A percentile compares a stretch with the other conserved stretches of the same genome.
phyloP scores from a whole-genome alignment of 1,284 basidiomycete species.

The Cryptococcus depauperatus region DNA sequence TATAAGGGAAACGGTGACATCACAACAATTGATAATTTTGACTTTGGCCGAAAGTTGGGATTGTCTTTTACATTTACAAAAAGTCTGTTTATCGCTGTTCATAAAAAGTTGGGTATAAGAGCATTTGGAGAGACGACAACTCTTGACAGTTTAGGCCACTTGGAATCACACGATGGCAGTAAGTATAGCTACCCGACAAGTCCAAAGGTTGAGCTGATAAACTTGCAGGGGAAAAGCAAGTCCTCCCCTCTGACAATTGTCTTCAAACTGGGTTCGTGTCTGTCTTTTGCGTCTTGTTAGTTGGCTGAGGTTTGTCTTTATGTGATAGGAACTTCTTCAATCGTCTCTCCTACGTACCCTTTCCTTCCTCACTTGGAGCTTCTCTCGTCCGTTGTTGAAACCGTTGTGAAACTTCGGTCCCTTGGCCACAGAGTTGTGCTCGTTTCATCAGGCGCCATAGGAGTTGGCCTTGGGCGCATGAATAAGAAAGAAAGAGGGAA shows the following conservation, averaged over 20 bases:
- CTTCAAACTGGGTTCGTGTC: slow-evolving; percentile 66
- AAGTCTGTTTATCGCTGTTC: too few species aligned
- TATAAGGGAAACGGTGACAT: too few species aligned
- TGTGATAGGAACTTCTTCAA: slow-evolving; percentile 90
- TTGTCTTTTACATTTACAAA: too few species aligned
- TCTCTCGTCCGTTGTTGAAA: slow-evolving; percentile 85
- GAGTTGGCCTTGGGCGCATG: slow-evolving; percentile 89
- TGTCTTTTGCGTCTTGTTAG: background rate
- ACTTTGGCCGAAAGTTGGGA: too few species aligned
- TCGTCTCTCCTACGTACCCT: slow-evolving; percentile 82
- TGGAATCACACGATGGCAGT: too few species aligned
- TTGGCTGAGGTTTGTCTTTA: background rate
- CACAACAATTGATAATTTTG: too few species aligned
- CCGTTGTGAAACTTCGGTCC: slow-evolving; percentile 66
- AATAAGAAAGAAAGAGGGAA: slow-evolving; percentile 70
- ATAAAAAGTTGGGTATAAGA: too few species aligned
- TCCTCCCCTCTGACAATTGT: slow-evolving; percentile 56
- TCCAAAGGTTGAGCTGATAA: too few species aligned
- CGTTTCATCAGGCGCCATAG: slow-evolving; percentile 93
- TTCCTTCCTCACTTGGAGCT: slow-evolving; percentile 77
- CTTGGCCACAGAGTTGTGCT: slow-evolving; percentile 90
- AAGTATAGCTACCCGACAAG: too few species aligned
- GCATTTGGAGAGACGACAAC: too few species aligned
- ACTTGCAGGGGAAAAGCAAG: slow-evolving; percentile 8
- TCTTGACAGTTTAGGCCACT: too few species aligned